A percentile compares a stretch with the other conserved stretches of the same genome.
phyloP scores from a whole-genome alignment of 2,329 filamentous ascomycete genomes.

The Nectriaceae sp. region DNA sequence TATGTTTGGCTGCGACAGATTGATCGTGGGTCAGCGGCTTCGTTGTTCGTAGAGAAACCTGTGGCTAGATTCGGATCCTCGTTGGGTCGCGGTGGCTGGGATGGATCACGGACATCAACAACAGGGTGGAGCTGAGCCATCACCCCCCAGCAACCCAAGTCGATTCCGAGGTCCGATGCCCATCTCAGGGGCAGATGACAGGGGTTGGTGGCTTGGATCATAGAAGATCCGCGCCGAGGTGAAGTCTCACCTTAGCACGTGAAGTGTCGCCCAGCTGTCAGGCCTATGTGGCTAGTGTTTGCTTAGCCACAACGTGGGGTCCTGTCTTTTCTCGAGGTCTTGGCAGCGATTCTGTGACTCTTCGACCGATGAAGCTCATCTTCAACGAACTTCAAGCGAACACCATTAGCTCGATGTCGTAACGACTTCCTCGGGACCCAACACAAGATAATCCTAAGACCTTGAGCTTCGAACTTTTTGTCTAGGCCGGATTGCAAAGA shows the following conservation, averaged over 20 bases:
- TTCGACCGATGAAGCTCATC: slow-evolving; percentile 9
- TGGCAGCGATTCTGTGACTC: slow-evolving; percentile 30
- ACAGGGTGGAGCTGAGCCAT: slow-evolving; percentile 31
- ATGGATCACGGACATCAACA: slow-evolving; percentile 30
- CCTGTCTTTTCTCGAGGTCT: slow-evolving; percentile 27
- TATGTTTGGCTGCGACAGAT: slow-evolving; percentile 12
- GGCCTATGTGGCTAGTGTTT: slow-evolving; percentile 13
- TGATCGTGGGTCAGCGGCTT: slow-evolving; percentile 6
- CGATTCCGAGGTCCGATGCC: slow-evolving; percentile 28
- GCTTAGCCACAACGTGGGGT: slow-evolving; percentile 29
- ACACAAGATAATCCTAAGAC: slow-evolving; percentile 1
- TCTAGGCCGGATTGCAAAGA: not conserved
- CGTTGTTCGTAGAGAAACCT: slow-evolving; percentile 12
- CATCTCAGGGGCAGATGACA: slow-evolving; percentile 27
- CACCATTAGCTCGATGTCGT: too few relatives aligned
- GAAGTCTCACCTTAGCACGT: slow-evolving; percentile 20
- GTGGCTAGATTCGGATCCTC: slow-evolving; percentile 8
- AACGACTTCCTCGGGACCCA: too few relatives aligned
- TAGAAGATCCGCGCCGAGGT: slow-evolving; percentile 32
- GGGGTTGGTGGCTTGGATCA: slow-evolving; percentile 18
- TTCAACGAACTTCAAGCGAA: not conserved
- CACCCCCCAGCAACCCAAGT: slow-evolving; percentile 29
- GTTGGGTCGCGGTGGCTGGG: slow-evolving; percentile 10
- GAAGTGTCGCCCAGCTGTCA: slow-evolving; percentile 10
- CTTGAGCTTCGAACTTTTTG: not conserved